Conservation (phyloP, 768 basidiomycete species). For the Chalciporus chontae region DNA sequence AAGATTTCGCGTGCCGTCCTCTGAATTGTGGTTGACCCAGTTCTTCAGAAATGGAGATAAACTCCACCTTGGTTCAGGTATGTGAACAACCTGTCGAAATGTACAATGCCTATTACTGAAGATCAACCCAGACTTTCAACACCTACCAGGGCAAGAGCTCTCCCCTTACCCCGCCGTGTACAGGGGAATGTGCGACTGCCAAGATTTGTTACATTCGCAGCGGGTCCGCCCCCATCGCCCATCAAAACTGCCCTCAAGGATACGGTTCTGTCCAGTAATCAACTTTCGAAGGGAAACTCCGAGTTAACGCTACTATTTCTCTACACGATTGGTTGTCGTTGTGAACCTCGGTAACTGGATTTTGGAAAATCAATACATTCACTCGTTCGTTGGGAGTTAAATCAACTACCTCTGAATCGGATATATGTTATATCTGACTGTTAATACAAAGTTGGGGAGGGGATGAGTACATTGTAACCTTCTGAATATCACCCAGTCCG, state of each 20-base stretch:
- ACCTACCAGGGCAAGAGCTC: slow-evolving; percentile 72
- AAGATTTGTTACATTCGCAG: slow-evolving; percentile 78
- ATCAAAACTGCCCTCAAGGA: slow-evolving; percentile 55
- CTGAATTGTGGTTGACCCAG: not conserved
- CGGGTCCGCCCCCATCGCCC: slow-evolving; percentile 60
- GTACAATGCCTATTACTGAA: slow-evolving; percentile 1
- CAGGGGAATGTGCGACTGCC: slow-evolving; percentile 56
- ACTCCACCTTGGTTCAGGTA: slow-evolving; percentile 58
- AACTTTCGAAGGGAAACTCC: too few relatives aligned
- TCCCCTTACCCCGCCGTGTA: slow-evolving; percentile 50
- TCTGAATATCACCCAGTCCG: not conserved
- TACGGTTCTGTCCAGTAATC: slow-evolving; percentile 61
- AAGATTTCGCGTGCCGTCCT: slow-evolving; percentile 17
- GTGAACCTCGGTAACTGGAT: not conserved
- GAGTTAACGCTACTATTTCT: too few relatives aligned
- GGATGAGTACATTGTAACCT: not conserved
- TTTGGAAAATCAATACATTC: not conserved
- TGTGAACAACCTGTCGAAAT: slow-evolving; percentile 15
- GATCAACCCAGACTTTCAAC: slow-evolving; percentile 51
- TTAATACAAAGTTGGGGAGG: slow-evolving; percentile 13
- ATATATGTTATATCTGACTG: slow-evolving; percentile 5
- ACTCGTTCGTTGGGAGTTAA: slow-evolving; percentile 22
- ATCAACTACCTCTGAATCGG: slow-evolving; percentile 11
- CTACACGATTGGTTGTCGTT: not conserved
- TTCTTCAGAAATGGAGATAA: slow-evolving; percentile 50